Base-by-base conservation (phyloP, 306 rosid genomes). In the Malus orientalis region DNA sequence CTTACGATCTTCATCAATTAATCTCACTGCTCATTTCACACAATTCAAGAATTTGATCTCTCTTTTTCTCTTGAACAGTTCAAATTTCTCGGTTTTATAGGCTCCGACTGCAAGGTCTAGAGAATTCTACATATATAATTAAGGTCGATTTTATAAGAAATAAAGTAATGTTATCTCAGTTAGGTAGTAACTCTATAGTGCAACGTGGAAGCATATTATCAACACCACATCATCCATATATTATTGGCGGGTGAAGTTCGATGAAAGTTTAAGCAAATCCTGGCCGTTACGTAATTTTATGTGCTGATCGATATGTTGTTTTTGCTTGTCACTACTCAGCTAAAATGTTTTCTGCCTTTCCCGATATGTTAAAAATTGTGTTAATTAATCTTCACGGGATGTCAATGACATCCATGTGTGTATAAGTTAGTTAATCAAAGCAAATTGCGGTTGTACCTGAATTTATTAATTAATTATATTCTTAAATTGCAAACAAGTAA, bases 161-260 rank as follows among this genome's bases (percentile, higher is more conserved):
- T 22, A 61, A 11, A 33, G 12, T 53, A 53, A 20, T 58, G 18
- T n/a, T 36, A 55, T 57, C 10, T 57, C 5, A 11, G 16, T 4
- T 12, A 1, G 33, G 76, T 55, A 22, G 32, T 44, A 75, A 75
- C 69, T 60, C 54, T 15, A 32, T 25, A 11, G n/a, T 20, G 65
- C 70, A 64, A 76, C 71, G 75, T 72, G 75, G 78, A 66, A 57
- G 70, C 33, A 27, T 42, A 47, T 47, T 38, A 33, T 6, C 8
- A 12, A 36, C 62, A 33, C 38, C 36, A 49, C 10, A 70, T n/a
- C 53, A 18, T 51, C 1, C 54, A 18, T 18, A 15, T 11, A 4
- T 58, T 29, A 58, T 10, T 49, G 19, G 1, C 30, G 5, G 30
- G 30, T 8, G 3, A 58, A 10, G 14, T n/a, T 9, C 6, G 6